These are phyloP conservation scores for Boechera retrofracta DNA, from an alignment of 345 rosid genomes.

Conservation along the genomic window DNA sequence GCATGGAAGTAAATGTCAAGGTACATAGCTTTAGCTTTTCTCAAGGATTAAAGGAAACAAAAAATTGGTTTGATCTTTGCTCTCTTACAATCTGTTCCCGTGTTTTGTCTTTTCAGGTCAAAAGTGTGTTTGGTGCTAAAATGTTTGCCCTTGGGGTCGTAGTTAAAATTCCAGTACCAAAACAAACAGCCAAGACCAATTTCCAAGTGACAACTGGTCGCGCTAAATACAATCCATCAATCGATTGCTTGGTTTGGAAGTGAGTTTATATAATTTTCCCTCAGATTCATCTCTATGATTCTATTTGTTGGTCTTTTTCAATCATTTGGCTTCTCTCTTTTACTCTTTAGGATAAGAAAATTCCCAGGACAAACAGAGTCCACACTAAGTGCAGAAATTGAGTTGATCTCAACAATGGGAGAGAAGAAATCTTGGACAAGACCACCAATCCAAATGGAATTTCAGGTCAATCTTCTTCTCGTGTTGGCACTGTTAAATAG, in stretches of 20 bases:
- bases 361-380: slow-evolving; percentile 99
- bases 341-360: slow-evolving; percentile 76
- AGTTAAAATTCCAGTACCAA: slow-evolving; percentile 97
- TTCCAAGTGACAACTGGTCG: slow-evolving; percentile 98
- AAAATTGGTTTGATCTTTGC: neutral
- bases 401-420: slow-evolving; percentile 88
- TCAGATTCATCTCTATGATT: neutral
- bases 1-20: slow-evolving; percentile 99
- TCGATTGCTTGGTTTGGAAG: slow-evolving; percentile 99
- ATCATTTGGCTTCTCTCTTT: slow-evolving; percentile 5
- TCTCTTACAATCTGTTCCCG: slow-evolving; percentile 31
- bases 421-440: slow-evolving; percentile 97
- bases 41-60: neutral
- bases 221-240: slow-evolving; percentile 94
- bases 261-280: slow-evolving; percentile 50
- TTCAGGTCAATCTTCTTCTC: slow-evolving; percentile 65
- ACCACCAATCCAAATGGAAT: slow-evolving; percentile 99
- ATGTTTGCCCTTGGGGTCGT: slow-evolving; percentile 99
- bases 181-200: slow-evolving; percentile 96
- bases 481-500: slow-evolving; percentile 12
- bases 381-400: slow-evolving; percentile 95
- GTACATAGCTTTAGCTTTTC: slow-evolving; percentile 51
- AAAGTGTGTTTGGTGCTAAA: slow-evolving; percentile 98
- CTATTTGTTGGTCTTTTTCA: neutral
- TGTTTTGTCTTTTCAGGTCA: slow-evolving; percentile 69